phyloP scores from a whole-genome alignment of 352 stramenopile species.

The Phytophthora fragariae region DNA sequence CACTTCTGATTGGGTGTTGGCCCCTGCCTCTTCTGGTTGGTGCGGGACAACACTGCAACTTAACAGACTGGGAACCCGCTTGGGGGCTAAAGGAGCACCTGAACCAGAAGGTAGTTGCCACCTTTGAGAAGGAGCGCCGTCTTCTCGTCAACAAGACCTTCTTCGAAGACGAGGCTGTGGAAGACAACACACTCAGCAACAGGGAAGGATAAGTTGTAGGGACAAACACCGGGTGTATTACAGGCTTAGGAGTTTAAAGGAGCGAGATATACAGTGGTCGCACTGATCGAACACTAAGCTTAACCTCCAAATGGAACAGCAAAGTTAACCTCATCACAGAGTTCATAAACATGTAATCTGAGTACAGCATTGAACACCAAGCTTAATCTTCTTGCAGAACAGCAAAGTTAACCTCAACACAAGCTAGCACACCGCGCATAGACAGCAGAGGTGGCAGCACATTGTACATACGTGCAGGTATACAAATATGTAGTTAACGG shows the following conservation, averaged over 20 bases:
- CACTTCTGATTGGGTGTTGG: no score
- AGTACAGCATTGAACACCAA: no score
- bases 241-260: no score
- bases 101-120: constrained; percentile 13
- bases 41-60: no score
- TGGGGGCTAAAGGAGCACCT: constrained; percentile 20
- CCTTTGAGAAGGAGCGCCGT: constrained; percentile 25
- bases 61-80: constrained; percentile 23
- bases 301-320: no score
- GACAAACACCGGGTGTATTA: not conserved
- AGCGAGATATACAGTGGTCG: no score
- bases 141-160: constrained; percentile 27
- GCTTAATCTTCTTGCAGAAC: constrained; percentile 17
- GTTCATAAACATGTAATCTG: no score
- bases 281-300: no score
- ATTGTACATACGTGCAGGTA: constrained; percentile 12
- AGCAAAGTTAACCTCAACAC: constrained; percentile 34
- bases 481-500: constrained; percentile 11
- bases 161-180: constrained; percentile 31
- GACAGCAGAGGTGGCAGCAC: constrained; percentile 3
- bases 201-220: constrained; percentile 2
- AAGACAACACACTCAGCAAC: constrained; percentile 16
- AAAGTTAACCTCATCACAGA: no score
- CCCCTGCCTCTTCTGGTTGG: no score
- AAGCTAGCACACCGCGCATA: constrained; percentile 8